These are phyloP conservation scores for Pythium aquatile DNA, from an alignment of 352 stramenopile genomes.

Conservation along the genomic window DNA sequence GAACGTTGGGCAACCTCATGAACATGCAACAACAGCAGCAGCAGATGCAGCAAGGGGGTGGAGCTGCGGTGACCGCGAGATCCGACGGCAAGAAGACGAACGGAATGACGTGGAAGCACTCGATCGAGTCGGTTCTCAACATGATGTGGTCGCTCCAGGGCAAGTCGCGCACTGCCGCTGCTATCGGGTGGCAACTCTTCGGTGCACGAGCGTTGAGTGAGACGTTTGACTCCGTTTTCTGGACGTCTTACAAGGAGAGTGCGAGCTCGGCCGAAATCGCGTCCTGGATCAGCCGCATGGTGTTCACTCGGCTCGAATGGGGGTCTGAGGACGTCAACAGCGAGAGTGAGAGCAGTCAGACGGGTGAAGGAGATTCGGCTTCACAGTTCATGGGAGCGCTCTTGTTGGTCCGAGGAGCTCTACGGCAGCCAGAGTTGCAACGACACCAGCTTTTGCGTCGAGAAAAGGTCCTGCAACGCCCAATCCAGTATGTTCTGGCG, in stretches of 20 bases:
- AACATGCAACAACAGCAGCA: slow-evolving; percentile 28
- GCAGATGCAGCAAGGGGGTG: slow-evolving; percentile 21
- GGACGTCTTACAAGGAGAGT: slow-evolving; percentile 52
- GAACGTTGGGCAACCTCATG: slow-evolving; percentile 24
- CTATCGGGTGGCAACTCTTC: slow-evolving; percentile 50
- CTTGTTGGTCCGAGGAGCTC: slow-evolving; percentile 1
- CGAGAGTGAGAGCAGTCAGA: background rate
- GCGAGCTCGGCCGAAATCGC: slow-evolving; percentile 51
- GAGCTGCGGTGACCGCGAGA: background rate
- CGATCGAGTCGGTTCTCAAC: slow-evolving; percentile 53
- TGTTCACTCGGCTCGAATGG: slow-evolving; percentile 18
- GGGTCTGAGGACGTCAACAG: slow-evolving; percentile 12
- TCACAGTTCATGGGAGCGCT: slow-evolving; percentile 19
- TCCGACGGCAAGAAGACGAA: slow-evolving; percentile 15
- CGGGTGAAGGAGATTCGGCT: background rate
- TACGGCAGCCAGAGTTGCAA: slow-evolving; percentile 16
- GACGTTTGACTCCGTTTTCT: slow-evolving; percentile 49
- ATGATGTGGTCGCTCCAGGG: slow-evolving; percentile 64
- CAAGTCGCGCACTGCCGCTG: slow-evolving; percentile 47
- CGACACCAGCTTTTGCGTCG: slow-evolving; percentile 18
- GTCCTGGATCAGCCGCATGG: slow-evolving; percentile 49
- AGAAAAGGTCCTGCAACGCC: slow-evolving; percentile 37
- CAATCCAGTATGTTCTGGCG: slow-evolving; percentile 50
- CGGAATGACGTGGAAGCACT: slow-evolving; percentile 58
- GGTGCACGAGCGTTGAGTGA: slow-evolving; percentile 46